Evolutionary conservation across 1,284 basidiomycete species (phyloP).

Genomic region (Ceratobasidium sp.): DNA sequence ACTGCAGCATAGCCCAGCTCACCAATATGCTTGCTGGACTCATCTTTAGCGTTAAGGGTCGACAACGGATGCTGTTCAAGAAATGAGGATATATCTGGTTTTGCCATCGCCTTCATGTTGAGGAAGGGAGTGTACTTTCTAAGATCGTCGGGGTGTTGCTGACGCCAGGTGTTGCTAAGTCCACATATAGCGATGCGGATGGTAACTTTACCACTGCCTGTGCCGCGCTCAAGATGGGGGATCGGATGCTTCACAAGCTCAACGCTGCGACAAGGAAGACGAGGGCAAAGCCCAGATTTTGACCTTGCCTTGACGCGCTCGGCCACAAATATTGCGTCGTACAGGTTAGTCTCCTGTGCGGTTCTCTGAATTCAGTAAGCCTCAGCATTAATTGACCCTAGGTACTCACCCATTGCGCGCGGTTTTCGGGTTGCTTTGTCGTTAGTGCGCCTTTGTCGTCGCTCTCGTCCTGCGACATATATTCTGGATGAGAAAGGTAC

Average conservation of each 20-base stretch:
- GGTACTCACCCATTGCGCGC: conserved; percentile 9
- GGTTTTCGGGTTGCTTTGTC: not conserved
- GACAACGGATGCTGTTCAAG: conserved; percentile 4
- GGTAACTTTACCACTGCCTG: not conserved
- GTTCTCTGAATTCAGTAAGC: no score
- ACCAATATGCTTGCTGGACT: no score
- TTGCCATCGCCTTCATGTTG: not conserved
- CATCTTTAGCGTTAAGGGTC: no score
- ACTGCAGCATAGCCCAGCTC: no score
- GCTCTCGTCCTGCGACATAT: conserved; percentile 15
- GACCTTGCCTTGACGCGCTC: no score
- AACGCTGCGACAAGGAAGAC: no score
- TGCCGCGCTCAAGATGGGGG: not conserved
- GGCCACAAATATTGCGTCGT: no score
- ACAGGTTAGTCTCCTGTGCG: no score
- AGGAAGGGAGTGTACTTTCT: not conserved
- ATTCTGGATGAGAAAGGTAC: not conserved
- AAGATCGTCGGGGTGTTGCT: not conserved
- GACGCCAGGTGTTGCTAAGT: not conserved
- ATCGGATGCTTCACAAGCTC: not conserved
- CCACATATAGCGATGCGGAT: conserved; percentile 4
- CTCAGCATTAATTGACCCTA: no score
- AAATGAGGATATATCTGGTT: conserved; percentile 10
- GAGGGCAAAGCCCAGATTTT: no score
- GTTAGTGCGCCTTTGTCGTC: not conserved